A percentile compares a stretch with the other conserved stretches of the same genome.
Conservation (phyloP, 768 basidiomycete genomes). For the Psilocybe subaeruginosa region DNA sequence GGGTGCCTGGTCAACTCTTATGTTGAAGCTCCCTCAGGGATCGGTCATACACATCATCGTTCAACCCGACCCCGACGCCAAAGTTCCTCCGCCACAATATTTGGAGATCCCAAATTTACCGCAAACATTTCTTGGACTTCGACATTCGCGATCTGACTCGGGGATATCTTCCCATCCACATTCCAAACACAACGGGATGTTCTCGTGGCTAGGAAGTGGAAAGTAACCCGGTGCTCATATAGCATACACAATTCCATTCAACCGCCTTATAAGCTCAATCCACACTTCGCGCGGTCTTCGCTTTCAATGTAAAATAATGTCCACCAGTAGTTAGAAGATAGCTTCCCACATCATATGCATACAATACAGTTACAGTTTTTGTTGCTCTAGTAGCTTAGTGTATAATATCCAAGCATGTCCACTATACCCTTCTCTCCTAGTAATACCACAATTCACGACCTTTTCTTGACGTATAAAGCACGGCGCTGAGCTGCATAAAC, state of each 20-base stretch:
- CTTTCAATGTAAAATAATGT: background rate
- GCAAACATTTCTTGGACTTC: background rate
- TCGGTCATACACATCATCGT: constrained; percentile 51
- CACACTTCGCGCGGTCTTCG: background rate
- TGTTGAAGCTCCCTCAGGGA: constrained; percentile 42
- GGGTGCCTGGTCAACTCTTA: constrained; percentile 48
- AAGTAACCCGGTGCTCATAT: constrained; percentile 6
- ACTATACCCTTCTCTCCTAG: background rate
- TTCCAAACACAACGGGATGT: constrained; percentile 5
- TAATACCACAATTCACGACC: background rate
- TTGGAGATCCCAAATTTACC: constrained; percentile 32
- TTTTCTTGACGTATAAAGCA: background rate
- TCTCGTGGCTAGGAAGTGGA: constrained; percentile 21
- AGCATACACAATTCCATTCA: background rate
- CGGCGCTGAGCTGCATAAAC: background rate
- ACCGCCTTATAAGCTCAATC: background rate
- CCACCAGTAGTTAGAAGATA: background rate
- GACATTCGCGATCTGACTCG: background rate
- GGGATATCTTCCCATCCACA: background rate
- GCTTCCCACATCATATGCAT: background rate
- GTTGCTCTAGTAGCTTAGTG: background rate
- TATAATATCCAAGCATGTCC: background rate
- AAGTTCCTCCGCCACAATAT: constrained; percentile 44
- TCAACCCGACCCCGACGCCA: constrained; percentile 32
- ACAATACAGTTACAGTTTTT: background rate